phyloP scores from a whole-genome alignment of 2,329 filamentous ascomycete species.

The Ambrosiella cleistominuta region DNA sequence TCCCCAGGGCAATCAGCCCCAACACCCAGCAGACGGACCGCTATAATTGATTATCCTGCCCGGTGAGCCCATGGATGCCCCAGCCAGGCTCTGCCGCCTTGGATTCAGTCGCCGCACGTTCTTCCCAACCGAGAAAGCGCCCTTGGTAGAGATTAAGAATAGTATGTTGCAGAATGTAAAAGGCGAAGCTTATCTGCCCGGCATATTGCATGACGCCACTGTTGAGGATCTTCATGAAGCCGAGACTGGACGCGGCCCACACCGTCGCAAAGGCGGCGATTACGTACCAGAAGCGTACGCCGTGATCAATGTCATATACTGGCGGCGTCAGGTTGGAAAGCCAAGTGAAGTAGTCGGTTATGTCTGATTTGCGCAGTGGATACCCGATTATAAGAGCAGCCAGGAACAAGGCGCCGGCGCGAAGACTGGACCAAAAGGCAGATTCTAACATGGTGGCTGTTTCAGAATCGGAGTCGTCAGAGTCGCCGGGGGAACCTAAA shows the following conservation, averaged over 20 bases:
- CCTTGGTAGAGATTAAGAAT: slow-evolving; percentile 11
- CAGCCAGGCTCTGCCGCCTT: slow-evolving; percentile 6
- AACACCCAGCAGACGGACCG: slow-evolving; percentile 5
- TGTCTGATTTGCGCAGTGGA: slow-evolving; percentile 23
- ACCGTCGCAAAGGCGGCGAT: slow-evolving; percentile 35
- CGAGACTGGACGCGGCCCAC: slow-evolving; percentile 29
- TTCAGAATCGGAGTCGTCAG: neutral
- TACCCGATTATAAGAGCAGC: slow-evolving; percentile 18
- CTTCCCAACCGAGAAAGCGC: slow-evolving; percentile 1
- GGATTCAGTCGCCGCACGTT: neutral
- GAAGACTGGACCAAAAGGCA: neutral
- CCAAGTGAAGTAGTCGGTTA: slow-evolving; percentile 35
- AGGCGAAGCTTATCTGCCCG: slow-evolving; percentile 40
- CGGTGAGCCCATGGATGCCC: slow-evolving; percentile 6
- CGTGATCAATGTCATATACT: slow-evolving; percentile 30
- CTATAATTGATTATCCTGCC: slow-evolving; percentile 2
- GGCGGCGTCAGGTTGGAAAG: slow-evolving; percentile 30
- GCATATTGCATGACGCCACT: slow-evolving; percentile 34
- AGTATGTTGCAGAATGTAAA: slow-evolving; percentile 38
- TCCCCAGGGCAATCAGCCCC: slow-evolving; percentile 7
- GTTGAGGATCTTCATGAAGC: slow-evolving; percentile 34
- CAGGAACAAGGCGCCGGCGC: neutral
- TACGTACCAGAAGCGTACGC: slow-evolving; percentile 34
- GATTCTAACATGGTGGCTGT: neutral
- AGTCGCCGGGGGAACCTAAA: neutral